Percentiles rank a stretch among this genome's conserved stretches.
These are phyloP conservation scores for Candida saitoana DNA, from an alignment of 805 yeast species.

Conservation along the genomic window DNA sequence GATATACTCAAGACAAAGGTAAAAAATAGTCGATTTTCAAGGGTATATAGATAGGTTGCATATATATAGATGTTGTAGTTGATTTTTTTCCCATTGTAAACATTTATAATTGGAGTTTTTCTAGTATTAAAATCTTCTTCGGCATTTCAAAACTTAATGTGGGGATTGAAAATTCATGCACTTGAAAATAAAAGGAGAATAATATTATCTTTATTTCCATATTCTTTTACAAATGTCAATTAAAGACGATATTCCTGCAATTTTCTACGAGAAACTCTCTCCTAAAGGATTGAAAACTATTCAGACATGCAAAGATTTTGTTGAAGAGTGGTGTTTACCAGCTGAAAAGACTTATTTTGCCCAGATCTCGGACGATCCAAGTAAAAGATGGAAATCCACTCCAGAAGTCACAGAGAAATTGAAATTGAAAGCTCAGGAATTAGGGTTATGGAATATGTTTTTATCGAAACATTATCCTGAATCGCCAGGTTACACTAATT, in stretches of 20 bases:
- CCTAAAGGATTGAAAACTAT: conserved; percentile 37
- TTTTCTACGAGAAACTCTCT: conserved; percentile 32
- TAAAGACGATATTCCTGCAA: conserved; percentile 37
- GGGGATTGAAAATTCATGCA: background rate
- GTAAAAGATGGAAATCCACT: conserved; percentile 42
- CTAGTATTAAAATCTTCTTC: too few species aligned
- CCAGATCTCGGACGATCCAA: conserved; percentile 39
- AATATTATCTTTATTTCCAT: too few species aligned
- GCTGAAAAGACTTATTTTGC: conserved; percentile 44
- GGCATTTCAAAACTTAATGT: background rate
- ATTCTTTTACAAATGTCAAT: conserved; percentile 11
- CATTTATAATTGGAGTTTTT: too few species aligned
- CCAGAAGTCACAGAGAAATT: conserved; percentile 50
- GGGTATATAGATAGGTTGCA: too few species aligned
- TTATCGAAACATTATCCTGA: conserved; percentile 44
- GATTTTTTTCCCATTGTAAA: too few species aligned
- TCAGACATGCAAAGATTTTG: conserved; percentile 44
- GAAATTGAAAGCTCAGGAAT: conserved; percentile 47
- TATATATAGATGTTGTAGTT: too few species aligned
- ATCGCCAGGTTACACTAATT: conserved; percentile 56
- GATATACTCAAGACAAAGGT: too few species aligned
- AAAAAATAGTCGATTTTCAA: too few species aligned
- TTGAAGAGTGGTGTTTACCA: conserved; percentile 54
- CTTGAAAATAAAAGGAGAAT: background rate
- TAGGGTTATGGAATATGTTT: conserved; percentile 62